Base-by-base conservation (phyloP, 768 basidiomycete species). In the Lyophyllum shimeji region DNA sequence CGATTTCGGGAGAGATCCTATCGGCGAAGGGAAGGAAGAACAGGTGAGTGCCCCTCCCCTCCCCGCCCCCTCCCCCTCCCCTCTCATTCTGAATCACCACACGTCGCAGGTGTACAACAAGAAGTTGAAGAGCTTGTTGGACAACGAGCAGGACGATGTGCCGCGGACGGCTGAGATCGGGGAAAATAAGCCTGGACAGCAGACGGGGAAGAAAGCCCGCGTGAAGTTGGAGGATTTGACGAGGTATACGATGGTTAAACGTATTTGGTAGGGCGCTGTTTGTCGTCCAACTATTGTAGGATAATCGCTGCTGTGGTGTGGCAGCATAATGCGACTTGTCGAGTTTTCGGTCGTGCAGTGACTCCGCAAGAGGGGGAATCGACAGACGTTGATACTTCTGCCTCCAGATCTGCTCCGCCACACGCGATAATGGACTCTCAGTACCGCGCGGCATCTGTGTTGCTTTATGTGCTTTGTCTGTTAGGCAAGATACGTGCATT, bases 181-280 rank as follows among this genome's bases (percentile, higher is more conserved):
- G 1, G 90, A 91, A 68, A 76, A 76, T 49, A 71, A 69, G 43
- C 66, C 68, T n/a, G 74, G 72, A 20, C 69, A 66, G 40, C 63
- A 60, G 11, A n/a, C n/a, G n/a, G 67, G 75, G 40, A 84, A 82
- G 69, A 83, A 77, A 65, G 86, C 82, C 54, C 76, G 85, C 45
- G 79, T 91, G 54, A 83, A 84, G 56, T 71, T 98, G 48, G 94
- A 97, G 68, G 93, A 96, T 65, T 80, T 98, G 47, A 96, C 93
- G 31, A 73, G 95, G 53, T 98, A 90, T 76, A 96, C 94, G 18
- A 98, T 98, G 95, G 89, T 96, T 45, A 96, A 96, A 67, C 79
- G 92, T 50, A 95, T 96, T 44, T 95, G 80, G 80, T 83, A 75
- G 67, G 9, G 29, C 29, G 4, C 29, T 29, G 29, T 29, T 29